Percentiles rank a stretch among this genome's conserved stretches.
Conservation (phyloP, 495 filamentous ascomycete genomes). For the Talaromyces thailandensis region DNA sequence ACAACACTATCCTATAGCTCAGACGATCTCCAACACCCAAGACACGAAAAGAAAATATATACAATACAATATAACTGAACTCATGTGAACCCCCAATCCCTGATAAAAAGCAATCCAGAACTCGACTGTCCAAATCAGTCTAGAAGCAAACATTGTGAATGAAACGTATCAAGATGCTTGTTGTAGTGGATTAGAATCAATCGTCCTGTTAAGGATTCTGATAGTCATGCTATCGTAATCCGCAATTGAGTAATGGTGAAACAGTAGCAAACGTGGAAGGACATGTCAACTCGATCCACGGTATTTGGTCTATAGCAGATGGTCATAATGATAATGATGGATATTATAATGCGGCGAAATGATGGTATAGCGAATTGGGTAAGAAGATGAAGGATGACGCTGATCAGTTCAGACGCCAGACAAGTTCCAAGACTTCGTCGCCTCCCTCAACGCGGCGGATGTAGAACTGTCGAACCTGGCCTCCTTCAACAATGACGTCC, state of each 20-base stretch:
- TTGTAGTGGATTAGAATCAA: neutral
- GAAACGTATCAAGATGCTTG: neutral
- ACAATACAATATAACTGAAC: neutral
- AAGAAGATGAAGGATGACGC: neutral
- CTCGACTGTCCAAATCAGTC: neutral
- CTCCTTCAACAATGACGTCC: conserved; percentile 22
- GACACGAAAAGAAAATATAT: neutral
- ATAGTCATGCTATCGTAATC: neutral
- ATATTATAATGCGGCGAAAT: neutral
- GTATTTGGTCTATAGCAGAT: neutral
- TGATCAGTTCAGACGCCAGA: conserved; percentile 19
- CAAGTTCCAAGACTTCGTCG: conserved; percentile 31
- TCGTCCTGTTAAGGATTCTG: neutral
- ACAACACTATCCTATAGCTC: neutral
- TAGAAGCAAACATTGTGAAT: neutral
- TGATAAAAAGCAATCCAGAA: neutral
- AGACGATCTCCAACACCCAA: neutral
- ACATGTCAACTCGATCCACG: neutral
- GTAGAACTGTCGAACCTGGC: conserved; percentile 32
- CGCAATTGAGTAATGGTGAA: neutral
- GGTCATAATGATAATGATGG: neutral
- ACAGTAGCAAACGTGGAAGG: neutral
- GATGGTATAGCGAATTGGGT: neutral
- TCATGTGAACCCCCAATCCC: neutral
- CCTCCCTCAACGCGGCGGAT: conserved; percentile 27